Conservation (phyloP, 1,139 yeast species). For the Yamadazyma buinensis region DNA sequence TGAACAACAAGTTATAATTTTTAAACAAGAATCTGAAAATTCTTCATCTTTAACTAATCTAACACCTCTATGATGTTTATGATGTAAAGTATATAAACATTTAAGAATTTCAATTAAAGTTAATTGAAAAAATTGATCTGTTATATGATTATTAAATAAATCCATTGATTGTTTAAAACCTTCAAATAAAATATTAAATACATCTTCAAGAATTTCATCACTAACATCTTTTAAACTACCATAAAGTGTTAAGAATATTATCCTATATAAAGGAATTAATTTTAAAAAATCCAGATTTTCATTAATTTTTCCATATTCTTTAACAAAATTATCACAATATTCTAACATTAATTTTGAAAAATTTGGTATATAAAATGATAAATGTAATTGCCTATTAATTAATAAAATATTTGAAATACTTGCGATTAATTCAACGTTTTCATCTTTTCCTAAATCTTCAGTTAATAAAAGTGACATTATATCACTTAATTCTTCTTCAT, state of each 20-base stretch:
- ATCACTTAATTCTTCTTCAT: conserved; percentile 14
- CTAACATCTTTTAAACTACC: conserved; percentile 15
- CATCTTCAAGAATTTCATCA: conserved; percentile 11
- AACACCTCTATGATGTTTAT: conserved; percentile 16
- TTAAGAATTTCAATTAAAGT: conserved; percentile 25
- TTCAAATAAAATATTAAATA: conserved; percentile 13
- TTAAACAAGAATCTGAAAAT: conserved; percentile 13
- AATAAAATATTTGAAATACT: conserved; percentile 21
- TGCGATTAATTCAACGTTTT: conserved; percentile 18
- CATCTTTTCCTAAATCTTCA: conserved; percentile 3
- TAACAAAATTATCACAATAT: conserved; percentile 14
- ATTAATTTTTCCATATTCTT: conserved; percentile 3
- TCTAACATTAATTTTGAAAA: conserved; percentile 16
- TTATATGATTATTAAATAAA: conserved; percentile 4
- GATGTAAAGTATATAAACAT: conserved; percentile 24
- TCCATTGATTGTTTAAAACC: conserved; percentile 15
- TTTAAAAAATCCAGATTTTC: conserved; percentile 11
- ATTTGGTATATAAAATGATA: conserved; percentile 17
- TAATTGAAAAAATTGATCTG: conserved; percentile 10
- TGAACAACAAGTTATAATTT: conserved; percentile 9
- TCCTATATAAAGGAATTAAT: conserved; percentile 24
- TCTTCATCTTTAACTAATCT: conserved; percentile 11
- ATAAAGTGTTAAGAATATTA: conserved; percentile 24
- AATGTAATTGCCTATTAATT: conserved; percentile 22
- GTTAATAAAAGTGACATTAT: conserved; percentile 14